A percentile compares a stretch with the other conserved stretches of the same genome.
Conservation (phyloP, 805 yeast genomes). For the Metschnikowia lochheadii region DNA sequence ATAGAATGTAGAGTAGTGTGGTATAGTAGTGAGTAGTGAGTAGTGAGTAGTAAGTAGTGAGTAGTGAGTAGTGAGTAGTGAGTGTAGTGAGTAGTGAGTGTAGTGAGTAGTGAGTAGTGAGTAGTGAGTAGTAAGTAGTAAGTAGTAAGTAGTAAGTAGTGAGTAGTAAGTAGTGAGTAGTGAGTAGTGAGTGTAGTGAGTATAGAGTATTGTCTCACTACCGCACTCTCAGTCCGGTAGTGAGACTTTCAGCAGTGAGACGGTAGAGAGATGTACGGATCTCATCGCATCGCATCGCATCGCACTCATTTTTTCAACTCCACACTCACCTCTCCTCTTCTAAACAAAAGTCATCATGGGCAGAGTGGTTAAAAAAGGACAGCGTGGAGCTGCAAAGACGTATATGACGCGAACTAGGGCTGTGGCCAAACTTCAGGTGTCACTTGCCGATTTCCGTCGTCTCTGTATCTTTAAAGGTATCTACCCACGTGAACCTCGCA, state of each 20-base stretch:
- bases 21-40: too few relatives aligned
- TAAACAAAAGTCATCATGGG: constrained; percentile 33
- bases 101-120: too few relatives aligned
- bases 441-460: constrained; percentile 94
- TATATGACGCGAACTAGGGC: constrained; percentile 95
- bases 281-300: neutral
- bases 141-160: too few relatives aligned
- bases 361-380: constrained; percentile 77
- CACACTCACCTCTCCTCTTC: neutral
- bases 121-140: too few relatives aligned
- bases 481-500: constrained; percentile 93
- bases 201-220: too few relatives aligned
- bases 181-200: too few relatives aligned
- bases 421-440: constrained; percentile 82
- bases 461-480: constrained; percentile 97
- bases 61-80: too few relatives aligned
- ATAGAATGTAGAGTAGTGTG: too few relatives aligned
- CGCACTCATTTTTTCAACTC: constrained; percentile 1
- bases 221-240: neutral
- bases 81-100: too few relatives aligned
- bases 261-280: too few relatives aligned
- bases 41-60: too few relatives aligned
- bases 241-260: neutral
- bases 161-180: too few relatives aligned
- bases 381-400: constrained; percentile 85